These are phyloP conservation scores for Candida albicans DNA, from an alignment of 1,139 yeast species.

Conservation along the genomic window DNA sequence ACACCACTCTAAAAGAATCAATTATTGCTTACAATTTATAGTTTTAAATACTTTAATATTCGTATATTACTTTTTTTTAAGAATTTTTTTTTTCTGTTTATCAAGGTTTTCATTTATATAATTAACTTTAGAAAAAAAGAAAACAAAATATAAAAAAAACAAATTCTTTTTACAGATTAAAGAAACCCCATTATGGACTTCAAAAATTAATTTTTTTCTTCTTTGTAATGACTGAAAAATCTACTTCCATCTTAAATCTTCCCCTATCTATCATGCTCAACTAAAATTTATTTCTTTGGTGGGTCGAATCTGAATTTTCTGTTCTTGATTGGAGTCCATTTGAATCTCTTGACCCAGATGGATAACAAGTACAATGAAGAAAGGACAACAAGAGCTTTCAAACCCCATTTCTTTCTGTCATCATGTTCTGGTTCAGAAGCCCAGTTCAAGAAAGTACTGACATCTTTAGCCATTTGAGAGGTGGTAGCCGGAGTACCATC, in stretches of 20 bases:
- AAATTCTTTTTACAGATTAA: too few relatives aligned
- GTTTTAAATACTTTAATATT: too few relatives aligned
- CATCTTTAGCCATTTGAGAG: conserved; percentile 99
- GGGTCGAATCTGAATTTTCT: conserved; percentile 94
- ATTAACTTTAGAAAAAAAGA: too few relatives aligned
- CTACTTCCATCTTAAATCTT: not conserved
- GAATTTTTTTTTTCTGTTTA: too few relatives aligned
- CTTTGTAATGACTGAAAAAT: not conserved
- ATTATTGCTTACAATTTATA: too few relatives aligned
- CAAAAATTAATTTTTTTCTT: not conserved
- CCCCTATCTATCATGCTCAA: not conserved
- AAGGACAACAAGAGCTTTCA: conserved; percentile 82
- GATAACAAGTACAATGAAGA: conserved; percentile 80
- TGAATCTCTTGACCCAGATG: conserved; percentile 95
- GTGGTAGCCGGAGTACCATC: conserved; percentile 99
- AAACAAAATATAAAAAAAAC: too few relatives aligned
- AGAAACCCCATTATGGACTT: too few relatives aligned
- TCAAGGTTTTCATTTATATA: too few relatives aligned
- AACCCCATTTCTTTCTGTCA: conserved; percentile 95
- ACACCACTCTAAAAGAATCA: too few relatives aligned
- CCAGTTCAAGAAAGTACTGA: conserved; percentile 94
- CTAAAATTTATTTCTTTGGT: conserved; percentile 36
- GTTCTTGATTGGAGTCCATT: conserved; percentile 95
- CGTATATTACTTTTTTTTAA: too few relatives aligned
- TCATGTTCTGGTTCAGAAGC: conserved; percentile 99